Base-by-base conservation (phyloP, 2,329 filamentous ascomycete species). In the Colletotrichum cereale region DNA sequence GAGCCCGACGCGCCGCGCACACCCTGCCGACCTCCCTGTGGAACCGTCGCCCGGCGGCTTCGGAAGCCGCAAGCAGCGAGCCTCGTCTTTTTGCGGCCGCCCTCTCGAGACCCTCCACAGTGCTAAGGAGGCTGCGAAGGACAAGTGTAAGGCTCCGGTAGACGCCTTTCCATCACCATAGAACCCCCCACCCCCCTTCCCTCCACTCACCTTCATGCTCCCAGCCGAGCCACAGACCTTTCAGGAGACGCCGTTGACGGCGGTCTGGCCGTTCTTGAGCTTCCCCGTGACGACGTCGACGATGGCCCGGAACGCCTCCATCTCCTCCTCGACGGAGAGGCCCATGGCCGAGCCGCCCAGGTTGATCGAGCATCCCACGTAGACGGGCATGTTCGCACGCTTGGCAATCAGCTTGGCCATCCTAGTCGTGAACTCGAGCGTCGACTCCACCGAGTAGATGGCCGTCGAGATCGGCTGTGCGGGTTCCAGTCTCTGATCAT, bases 261-360 rank as follows among this genome's bases (percentile, higher is more conserved):
- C 74, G 61, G 79, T 79, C 52, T 57, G 29, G 18, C 7, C 38
- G 1, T 44, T 31, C 70, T 82, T 78, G 56, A 92, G 80, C 75
- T 89, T 86, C 53, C 84, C 83, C 78, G 91, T 83, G 18, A 95
- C 88, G 57, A 93, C 89, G 70, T 92, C 88, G 40, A 95, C 90
- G 50, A 97, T 90, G 74, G 87, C 88, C 77, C 89, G 90, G 76
- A 98, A 91, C 0, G 92, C 94, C 78, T 96, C 94, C 90, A 98
- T 95, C 83, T 98, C 96, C 84, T 98, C 96, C 79, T 98, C 95
- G 8, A 96, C 90, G 0, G 90, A 93, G 26, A 94, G 92, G 12
- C 94, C 94, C 77, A 95, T 88, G 2, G 91, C 92, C 7, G 91
- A 88, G 77, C 87, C 90, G 18, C 89, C 88, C 74, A 98, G 90